A percentile compares a stretch with the other conserved stretches of the same genome.
Evolutionary conservation across 495 filamentous ascomycete species (phyloP).

Genomic region (Elaphomyces granulatus): DNA sequence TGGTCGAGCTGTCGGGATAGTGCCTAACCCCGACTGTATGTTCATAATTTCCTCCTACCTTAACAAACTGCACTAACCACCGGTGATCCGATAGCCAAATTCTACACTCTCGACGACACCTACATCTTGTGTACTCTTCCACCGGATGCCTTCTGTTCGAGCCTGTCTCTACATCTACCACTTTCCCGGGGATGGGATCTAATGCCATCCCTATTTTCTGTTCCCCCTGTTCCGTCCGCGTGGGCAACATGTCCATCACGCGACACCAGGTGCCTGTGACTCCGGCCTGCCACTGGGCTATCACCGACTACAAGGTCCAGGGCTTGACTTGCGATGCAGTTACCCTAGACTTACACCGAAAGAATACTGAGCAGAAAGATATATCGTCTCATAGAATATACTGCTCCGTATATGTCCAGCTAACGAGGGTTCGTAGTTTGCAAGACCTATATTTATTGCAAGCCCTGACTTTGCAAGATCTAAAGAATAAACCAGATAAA

Average conservation of each 20-base stretch:
- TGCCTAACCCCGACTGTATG: neutral
- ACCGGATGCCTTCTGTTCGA: neutral
- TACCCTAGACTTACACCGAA: neutral
- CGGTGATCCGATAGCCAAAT: neutral
- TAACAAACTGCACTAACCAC: neutral
- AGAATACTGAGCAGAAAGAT: neutral
- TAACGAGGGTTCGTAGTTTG: neutral
- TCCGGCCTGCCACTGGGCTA: neutral
- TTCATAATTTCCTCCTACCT: neutral
- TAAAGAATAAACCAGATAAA: neutral
- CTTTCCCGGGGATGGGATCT: neutral
- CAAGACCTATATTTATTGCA: neutral
- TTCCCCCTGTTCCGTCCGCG: neutral
- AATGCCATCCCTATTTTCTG: neutral
- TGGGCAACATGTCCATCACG: neutral
- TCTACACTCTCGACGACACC: neutral
- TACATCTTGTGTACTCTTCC: neutral
- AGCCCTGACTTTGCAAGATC: neutral
- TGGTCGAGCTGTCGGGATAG: neutral
- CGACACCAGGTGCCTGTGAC: neutral
- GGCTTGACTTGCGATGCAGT: neutral
- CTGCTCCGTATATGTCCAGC: neutral
- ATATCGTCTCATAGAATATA: neutral
- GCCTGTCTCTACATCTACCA: neutral
- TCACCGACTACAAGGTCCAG: neutral